phyloP scores from a whole-genome alignment of 225 moss, liverwort and hornwort genomes.

The Bryum argenteum region DNA sequence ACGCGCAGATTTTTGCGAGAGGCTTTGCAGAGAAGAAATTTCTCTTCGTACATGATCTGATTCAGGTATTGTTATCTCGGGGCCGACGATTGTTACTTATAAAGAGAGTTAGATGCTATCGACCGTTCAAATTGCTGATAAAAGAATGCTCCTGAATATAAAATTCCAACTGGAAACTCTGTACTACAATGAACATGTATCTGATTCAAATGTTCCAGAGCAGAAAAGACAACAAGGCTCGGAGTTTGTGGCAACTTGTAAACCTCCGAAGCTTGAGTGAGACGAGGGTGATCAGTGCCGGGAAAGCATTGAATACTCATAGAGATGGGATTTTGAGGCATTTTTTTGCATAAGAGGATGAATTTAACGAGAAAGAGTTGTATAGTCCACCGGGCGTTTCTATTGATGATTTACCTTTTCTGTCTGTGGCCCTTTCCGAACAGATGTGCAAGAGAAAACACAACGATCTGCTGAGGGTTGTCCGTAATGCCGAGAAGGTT shows the following conservation, averaged over 20 bases:
- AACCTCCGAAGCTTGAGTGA: slow-evolving; percentile 7
- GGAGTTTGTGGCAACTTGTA: slow-evolving; percentile 15
- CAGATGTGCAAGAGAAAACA: slow-evolving; percentile 94
- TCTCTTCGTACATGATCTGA: slow-evolving; percentile 77
- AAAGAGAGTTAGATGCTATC: neutral
- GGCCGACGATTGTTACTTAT: neutral
- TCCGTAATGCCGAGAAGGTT: slow-evolving; percentile 68
- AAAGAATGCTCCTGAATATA: neutral
- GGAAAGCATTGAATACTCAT: slow-evolving; percentile 10
- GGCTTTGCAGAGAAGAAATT: slow-evolving; percentile 86
- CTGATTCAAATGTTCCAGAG: neutral
- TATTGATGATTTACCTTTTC: slow-evolving; percentile 17
- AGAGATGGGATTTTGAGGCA: slow-evolving; percentile 1
- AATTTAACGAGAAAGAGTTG: slow-evolving; percentile 15
- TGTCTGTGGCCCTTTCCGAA: slow-evolving; percentile 26
- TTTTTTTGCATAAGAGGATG: slow-evolving; percentile 10
- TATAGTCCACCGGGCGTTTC: neutral
- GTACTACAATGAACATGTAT: slow-evolving; percentile 7
- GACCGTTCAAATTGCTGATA: slow-evolving; percentile 8
- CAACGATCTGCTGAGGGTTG: slow-evolving; percentile 63
- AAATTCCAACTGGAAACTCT: neutral
- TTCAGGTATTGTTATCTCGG: slow-evolving; percentile 60
- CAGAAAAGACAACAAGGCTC: neutral
- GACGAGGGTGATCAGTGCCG: neutral
- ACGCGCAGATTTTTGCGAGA: slow-evolving; percentile 70